These are phyloP conservation scores for Eleusine indica DNA, from an alignment of 176 grass and related monocot genomes.

Conservation along the genomic window DNA sequence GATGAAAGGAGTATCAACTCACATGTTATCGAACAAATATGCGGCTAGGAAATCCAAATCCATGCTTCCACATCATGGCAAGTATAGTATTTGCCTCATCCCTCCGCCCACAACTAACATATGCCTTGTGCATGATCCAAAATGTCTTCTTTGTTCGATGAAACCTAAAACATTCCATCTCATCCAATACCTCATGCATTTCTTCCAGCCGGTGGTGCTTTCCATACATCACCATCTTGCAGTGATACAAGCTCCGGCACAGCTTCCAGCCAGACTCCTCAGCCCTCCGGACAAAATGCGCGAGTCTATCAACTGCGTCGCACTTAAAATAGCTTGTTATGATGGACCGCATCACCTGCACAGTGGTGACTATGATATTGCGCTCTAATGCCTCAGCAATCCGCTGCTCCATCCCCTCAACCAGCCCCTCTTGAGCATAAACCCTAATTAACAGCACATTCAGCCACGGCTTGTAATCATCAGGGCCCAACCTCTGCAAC, in stretches of 20 bases:
- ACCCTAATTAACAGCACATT: constrained; percentile 83
- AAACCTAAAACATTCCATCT: constrained; percentile 73
- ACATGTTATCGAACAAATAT: constrained; percentile 47
- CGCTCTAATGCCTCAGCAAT: constrained; percentile 67
- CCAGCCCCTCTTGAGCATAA: constrained; percentile 71
- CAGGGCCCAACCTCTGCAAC: constrained; percentile 56
- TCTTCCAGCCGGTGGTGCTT: constrained; percentile 57
- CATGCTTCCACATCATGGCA: constrained; percentile 85
- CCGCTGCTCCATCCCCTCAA: constrained; percentile 74
- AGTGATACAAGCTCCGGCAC: constrained; percentile 83
- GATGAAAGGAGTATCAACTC: constrained; percentile 24
- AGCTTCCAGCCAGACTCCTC: constrained; percentile 79
- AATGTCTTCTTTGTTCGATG: constrained; percentile 84
- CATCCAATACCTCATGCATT: constrained; percentile 80
- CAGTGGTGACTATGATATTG: constrained; percentile 58
- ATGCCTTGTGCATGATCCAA: constrained; percentile 86
- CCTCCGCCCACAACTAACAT: constrained; percentile 49
- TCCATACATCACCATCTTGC: constrained; percentile 97
- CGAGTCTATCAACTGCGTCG: constrained; percentile 65
- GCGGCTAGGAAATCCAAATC: constrained; percentile 36
- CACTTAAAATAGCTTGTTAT: constrained; percentile 66
- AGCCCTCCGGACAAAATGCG: constrained; percentile 58
- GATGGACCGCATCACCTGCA: constrained; percentile 58
- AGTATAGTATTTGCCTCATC: constrained; percentile 62
- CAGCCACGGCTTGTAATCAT: constrained; percentile 78